phyloP scores from a whole-genome alignment of 2,329 filamentous ascomycete species.

The Venturia pyrina region DNA sequence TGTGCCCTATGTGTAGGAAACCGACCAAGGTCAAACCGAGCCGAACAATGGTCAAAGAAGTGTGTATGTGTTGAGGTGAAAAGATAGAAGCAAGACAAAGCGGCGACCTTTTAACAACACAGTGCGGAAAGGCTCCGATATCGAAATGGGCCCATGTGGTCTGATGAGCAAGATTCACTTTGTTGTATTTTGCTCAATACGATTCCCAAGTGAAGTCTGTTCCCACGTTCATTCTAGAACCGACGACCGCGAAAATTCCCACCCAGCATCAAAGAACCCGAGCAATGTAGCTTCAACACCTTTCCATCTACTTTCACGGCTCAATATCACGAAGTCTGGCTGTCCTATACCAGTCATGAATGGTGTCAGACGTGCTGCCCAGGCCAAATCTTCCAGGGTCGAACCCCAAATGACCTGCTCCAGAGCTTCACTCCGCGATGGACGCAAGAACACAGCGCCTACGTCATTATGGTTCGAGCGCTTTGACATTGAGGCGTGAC shows the following conservation, averaged over 20 bases:
- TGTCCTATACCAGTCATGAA: conserved; percentile 47
- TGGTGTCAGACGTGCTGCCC: conserved; percentile 44
- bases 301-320: conserved; percentile 37
- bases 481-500: neutral
- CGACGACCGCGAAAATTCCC: conserved; percentile 34
- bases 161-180: neutral
- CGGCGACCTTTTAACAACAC: neutral
- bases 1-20: neutral
- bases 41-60: neutral
- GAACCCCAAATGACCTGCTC: conserved; percentile 48
- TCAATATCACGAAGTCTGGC: conserved; percentile 46
- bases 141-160: neutral
- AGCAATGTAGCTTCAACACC: conserved; percentile 44
- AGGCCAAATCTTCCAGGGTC: conserved; percentile 36
- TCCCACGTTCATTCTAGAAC: conserved; percentile 6
- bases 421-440: conserved; percentile 36
- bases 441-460: conserved; percentile 43
- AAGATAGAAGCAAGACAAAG: neutral
- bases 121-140: neutral
- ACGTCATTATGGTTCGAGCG: neutral
- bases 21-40: neutral
- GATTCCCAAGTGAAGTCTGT: conserved; percentile 29
- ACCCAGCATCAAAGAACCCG: conserved; percentile 46
- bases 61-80: neutral
- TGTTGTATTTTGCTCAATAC: neutral